A percentile compares a stretch with the other conserved stretches of the same genome.
These are phyloP conservation scores for Colletotrichum noveboracense DNA, from an alignment of 2,329 filamentous ascomycete genomes.

Conservation along the genomic window DNA sequence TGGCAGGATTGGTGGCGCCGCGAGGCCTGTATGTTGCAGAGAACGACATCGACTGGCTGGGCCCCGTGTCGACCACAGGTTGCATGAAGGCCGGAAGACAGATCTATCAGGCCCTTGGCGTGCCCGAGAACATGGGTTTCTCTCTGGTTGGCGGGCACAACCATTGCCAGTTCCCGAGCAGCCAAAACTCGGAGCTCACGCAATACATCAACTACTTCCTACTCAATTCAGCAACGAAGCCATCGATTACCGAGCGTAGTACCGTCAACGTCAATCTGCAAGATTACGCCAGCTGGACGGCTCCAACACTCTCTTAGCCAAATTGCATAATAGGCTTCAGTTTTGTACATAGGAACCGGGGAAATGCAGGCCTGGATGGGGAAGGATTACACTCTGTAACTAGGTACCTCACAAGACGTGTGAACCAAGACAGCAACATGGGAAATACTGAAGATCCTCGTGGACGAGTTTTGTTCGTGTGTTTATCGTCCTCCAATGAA, in stretches of 20 bases:
- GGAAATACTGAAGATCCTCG: not conserved
- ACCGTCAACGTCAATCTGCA: constrained; percentile 3
- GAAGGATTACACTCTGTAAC: not conserved
- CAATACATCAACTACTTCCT: constrained; percentile 63
- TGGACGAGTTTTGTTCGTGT: not conserved
- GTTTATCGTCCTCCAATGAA: not conserved
- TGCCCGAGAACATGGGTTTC: constrained; percentile 61
- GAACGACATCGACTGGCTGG: constrained; percentile 66
- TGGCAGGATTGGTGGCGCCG: constrained; percentile 61
- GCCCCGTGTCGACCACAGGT: constrained; percentile 59
- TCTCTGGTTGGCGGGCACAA: constrained; percentile 58
- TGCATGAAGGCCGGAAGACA: constrained; percentile 61
- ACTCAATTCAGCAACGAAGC: constrained; percentile 4
- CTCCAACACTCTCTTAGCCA: not conserved
- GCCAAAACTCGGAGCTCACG: constrained; percentile 55
- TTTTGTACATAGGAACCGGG: not conserved
- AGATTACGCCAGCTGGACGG: constrained; percentile 5
- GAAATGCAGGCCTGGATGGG: not conserved
- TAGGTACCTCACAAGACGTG: not conserved
- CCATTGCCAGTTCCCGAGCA: constrained; percentile 61
- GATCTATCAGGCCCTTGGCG: constrained; percentile 60
- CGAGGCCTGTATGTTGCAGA: constrained; percentile 60
- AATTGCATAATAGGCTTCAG: not conserved
- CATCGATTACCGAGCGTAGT: not conserved
- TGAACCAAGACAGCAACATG: not conserved